A percentile compares a stretch with the other conserved stretches of the same genome.
Evolutionary conservation across 495 filamentous ascomycete species (phyloP).

Genomic region (Penicillium simplicissimum): DNA sequence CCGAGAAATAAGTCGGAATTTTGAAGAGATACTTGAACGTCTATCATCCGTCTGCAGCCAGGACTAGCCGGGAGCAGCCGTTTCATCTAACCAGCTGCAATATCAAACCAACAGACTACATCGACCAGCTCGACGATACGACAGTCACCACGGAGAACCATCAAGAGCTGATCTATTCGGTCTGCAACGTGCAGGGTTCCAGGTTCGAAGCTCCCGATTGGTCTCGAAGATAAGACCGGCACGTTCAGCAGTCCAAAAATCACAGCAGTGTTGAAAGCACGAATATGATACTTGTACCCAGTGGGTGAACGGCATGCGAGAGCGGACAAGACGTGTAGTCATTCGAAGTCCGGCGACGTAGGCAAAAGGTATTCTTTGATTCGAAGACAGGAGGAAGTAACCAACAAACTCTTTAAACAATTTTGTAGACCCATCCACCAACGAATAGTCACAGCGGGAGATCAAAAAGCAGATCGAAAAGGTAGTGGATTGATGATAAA

Average conservation of each 20-base stretch:
- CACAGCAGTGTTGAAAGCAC: neutral
- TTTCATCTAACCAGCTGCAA: neutral
- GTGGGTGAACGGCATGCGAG: neutral
- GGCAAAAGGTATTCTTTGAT: no score
- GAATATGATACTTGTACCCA: neutral
- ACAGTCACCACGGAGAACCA: conserved; percentile 4
- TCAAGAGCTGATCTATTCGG: conserved; percentile 19
- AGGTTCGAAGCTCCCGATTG: no score
- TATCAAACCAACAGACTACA: neutral
- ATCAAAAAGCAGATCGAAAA: conserved; percentile 9
- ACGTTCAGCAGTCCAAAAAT: neutral
- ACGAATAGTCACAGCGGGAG: neutral
- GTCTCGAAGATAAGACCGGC: conserved; percentile 5
- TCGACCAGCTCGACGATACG: neutral
- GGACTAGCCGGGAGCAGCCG: neutral
- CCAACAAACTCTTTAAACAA: neutral
- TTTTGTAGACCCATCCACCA: neutral
- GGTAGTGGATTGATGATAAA: conserved; percentile 10
- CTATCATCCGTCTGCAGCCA: neutral
- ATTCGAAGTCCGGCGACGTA: neutral
- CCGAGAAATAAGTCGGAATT: neutral
- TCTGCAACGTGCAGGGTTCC: conserved; percentile 9
- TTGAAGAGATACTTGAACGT: neutral
- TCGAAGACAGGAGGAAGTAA: neutral
- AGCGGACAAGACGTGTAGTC: neutral